phyloP scores from a whole-genome alignment of 108 stramenopile species.

The Cyclotella baltica region DNA sequence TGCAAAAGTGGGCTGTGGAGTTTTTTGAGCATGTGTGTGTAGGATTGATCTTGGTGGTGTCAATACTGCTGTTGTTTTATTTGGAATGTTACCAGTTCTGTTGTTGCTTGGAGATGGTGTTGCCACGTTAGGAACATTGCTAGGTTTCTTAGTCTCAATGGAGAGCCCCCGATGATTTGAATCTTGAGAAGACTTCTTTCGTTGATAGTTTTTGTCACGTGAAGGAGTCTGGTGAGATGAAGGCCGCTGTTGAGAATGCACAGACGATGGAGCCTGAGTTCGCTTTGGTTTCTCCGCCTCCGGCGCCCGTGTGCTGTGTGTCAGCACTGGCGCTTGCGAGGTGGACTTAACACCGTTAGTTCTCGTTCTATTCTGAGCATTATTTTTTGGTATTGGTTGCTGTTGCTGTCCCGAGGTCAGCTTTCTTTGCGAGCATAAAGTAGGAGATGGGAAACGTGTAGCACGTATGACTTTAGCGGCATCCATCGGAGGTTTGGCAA shows the following conservation, averaged over 20 bases:
- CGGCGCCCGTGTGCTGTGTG: not conserved
- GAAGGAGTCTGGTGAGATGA: not conserved
- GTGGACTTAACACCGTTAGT: too few relatives aligned
- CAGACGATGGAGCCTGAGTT: not conserved
- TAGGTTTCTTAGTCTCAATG: not conserved
- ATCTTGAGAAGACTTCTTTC: not conserved
- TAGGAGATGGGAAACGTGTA: too few relatives aligned
- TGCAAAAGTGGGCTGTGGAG: not conserved
- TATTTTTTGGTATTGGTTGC: not conserved
- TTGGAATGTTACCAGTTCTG: not conserved
- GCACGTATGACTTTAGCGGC: too few relatives aligned
- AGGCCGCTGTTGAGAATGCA: not conserved
- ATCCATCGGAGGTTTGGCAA: too few relatives aligned
- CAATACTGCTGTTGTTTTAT: not conserved
- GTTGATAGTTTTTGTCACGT: not conserved
- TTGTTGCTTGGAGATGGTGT: not conserved
- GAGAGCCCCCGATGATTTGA: not conserved
- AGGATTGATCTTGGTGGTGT: slow-evolving; percentile 22
- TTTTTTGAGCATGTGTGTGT: slow-evolving; percentile 13
- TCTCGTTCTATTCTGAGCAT: too few relatives aligned
- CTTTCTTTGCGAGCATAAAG: too few relatives aligned
- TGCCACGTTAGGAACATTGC: not conserved
- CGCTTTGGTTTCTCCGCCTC: not conserved
- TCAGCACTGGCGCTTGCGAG: not conserved
- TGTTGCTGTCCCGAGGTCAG: not conserved